Evolutionary conservation across 352 stramenopile species (phyloP).

Genomic region (Aphanomyces astaci): DNA sequence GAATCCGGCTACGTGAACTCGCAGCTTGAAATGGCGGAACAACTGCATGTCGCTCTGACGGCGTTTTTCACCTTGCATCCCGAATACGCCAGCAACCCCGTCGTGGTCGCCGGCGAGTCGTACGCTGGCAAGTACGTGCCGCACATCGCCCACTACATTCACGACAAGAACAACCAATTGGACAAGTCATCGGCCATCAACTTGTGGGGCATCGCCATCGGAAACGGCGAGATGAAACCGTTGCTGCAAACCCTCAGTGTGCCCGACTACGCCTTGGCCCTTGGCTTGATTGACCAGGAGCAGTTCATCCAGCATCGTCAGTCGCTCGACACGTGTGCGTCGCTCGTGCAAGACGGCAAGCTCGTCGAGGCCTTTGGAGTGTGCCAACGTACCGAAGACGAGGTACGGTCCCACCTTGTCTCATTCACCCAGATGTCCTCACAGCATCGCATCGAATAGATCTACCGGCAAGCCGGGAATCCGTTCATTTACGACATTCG

Average conservation of each 20-base stretch:
- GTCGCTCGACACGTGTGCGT: slow-evolving; percentile 66
- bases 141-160: slow-evolving; percentile 90
- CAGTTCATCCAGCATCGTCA: slow-evolving; percentile 66
- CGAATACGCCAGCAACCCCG: slow-evolving; percentile 52
- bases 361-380: slow-evolving; percentile 66
- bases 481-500: slow-evolving; percentile 83
- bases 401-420: slow-evolving; percentile 32
- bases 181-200: slow-evolving; percentile 46
- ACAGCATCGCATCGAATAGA: slow-evolving; percentile 35
- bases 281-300: slow-evolving; percentile 76
- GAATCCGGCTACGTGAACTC: slow-evolving; percentile 60
- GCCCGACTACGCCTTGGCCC: slow-evolving; percentile 67
- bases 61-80: slow-evolving; percentile 86
- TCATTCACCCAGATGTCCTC: no score
- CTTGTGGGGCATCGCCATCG: slow-evolving; percentile 84
- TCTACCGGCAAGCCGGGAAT: slow-evolving; percentile 65
- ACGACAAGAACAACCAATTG: slow-evolving; percentile 64
- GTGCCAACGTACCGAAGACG: slow-evolving; percentile 55
- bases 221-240: slow-evolving; percentile 84
- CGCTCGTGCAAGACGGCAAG: slow-evolving; percentile 60
- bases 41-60: slow-evolving; percentile 90
- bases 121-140: slow-evolving; percentile 97
- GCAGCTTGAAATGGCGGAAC: slow-evolving; percentile 57
- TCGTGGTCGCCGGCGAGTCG: slow-evolving; percentile 85
- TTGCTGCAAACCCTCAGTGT: slow-evolving; percentile 73